Evolutionary conservation across 257 asterid genomes (phyloP), one percentile per base, ranked within the genome.

Genomic region (Cinchona pubescens): DNA sequence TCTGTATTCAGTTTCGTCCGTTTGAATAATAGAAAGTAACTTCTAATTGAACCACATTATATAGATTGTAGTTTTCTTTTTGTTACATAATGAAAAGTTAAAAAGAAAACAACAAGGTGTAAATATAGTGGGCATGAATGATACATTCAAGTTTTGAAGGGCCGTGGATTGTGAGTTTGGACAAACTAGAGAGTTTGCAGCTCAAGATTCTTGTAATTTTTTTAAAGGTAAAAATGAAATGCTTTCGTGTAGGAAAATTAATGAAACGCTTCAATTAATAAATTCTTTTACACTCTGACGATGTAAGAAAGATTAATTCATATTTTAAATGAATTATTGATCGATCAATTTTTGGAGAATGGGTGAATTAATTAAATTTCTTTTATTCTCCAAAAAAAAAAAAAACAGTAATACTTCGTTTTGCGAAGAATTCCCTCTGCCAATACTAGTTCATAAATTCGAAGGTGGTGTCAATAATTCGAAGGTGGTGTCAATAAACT

Each of bases 1-100:
- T 38, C 32, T 15, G 19, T 6, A 10, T 42, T 60, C 51, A 43
- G 46, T 6, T 76, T 58, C 43, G 80, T 76, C 80, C 59, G 14
- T 14, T 58, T 67, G 64, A n/a, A 58, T 69, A 19, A 45, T 56
- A 38, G 43, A 68, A 56, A 30, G 67, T 5, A 16, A 19, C 40
- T 45, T 55, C 7, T 29, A 45, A 48, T n/a, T n/a, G 55, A 69
- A 69, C 61, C 75, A 49, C 75, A 53, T 29, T 45, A 45, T 45
- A 45, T 38, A 37, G 7, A 1, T 30, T 56, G 37, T 21, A 72
- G 16, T 56, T 56, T 72, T 21, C 27, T 29, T 49, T 6, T 48
- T 12, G 25, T 29, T 25, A 11, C 63, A 25, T 35, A 29, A 25
- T 35, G 62, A 32, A 7, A 14, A 69, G 2, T 15, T 37, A 16